Percentiles rank a stretch among this genome's conserved stretches.
phyloP scores from a whole-genome alignment of 345 rosid genomes.

The Eucalyptus curtisii region DNA sequence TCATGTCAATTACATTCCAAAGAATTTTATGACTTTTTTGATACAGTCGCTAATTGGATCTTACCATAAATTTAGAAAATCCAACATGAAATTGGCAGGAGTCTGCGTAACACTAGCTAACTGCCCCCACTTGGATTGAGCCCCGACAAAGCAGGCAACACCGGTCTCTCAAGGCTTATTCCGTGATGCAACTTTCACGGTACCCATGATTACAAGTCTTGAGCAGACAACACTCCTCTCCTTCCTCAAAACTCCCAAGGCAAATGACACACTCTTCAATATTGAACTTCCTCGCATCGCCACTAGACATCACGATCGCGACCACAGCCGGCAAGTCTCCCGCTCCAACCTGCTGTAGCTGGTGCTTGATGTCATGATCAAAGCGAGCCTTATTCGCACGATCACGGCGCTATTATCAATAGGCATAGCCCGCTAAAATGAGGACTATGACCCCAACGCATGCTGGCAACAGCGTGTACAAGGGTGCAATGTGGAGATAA shows the following conservation, averaged over 20 bases:
- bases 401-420: too few relatives aligned
- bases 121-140: not conserved
- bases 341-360: not conserved
- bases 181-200: not conserved
- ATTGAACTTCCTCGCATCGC: not conserved
- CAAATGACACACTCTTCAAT: not conserved
- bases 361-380: not conserved
- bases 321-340: not conserved
- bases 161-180: not conserved
- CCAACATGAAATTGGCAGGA: not conserved
- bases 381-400: too few relatives aligned
- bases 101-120: not conserved
- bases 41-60: not conserved
- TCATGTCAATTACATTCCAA: not conserved
- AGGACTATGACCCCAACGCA: not conserved
- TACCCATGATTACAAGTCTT: not conserved
- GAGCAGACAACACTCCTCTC: not conserved
- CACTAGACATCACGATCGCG: too few relatives aligned
- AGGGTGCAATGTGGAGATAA: not conserved
- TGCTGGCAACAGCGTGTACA: not conserved
- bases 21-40: not conserved
- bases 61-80: not conserved
- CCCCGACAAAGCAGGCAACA: not conserved
- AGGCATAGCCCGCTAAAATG: not conserved
- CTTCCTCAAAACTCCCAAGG: not conserved